Evolutionary conservation across 768 basidiomycete species (phyloP).

Genomic region (Agaricus sinodeliciosus): DNA sequence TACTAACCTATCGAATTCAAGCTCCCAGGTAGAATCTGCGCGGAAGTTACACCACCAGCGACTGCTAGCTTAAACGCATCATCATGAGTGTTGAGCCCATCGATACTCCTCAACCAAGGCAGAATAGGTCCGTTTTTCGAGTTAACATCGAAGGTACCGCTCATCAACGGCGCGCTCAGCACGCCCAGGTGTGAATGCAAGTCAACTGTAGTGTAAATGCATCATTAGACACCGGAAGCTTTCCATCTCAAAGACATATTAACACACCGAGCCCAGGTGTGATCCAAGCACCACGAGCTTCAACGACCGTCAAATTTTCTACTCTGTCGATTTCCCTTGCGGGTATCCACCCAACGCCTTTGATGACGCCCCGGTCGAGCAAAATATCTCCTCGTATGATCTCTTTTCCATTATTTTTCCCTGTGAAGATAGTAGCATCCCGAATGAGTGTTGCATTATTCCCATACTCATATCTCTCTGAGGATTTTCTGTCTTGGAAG

Average conservation of each 20-base stretch:
- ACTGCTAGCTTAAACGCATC: conserved; percentile 66
- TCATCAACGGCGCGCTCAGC: conserved; percentile 52
- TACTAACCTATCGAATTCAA: conserved; percentile 63
- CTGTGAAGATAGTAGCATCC: conserved; percentile 66
- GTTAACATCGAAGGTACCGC: conserved; percentile 51
- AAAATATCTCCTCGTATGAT: conserved; percentile 58
- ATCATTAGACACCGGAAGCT: conserved; percentile 16
- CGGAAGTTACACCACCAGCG: conserved; percentile 85
- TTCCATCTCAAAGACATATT: conserved; percentile 4
- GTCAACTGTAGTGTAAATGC: conserved; percentile 39
- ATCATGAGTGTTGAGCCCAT: conserved; percentile 85
- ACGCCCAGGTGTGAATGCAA: conserved; percentile 80
- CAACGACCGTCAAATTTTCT: conserved; percentile 44
- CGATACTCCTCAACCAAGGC: conserved; percentile 78
- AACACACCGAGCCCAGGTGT: conserved; percentile 56
- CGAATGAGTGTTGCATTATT: conserved; percentile 62
- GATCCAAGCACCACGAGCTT: conserved; percentile 62
- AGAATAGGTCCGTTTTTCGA: conserved; percentile 61
- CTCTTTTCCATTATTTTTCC: conserved; percentile 46
- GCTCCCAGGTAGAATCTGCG: conserved; percentile 74
- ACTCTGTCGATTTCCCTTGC: conserved; percentile 26
- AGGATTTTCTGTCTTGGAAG: conserved; percentile 38
- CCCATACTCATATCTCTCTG: conserved; percentile 62
- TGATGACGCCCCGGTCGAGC: conserved; percentile 60
- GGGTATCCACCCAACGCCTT: conserved; percentile 49